Conservation (phyloP, 345 rosid genomes). For the Citrus hindsii region DNA sequence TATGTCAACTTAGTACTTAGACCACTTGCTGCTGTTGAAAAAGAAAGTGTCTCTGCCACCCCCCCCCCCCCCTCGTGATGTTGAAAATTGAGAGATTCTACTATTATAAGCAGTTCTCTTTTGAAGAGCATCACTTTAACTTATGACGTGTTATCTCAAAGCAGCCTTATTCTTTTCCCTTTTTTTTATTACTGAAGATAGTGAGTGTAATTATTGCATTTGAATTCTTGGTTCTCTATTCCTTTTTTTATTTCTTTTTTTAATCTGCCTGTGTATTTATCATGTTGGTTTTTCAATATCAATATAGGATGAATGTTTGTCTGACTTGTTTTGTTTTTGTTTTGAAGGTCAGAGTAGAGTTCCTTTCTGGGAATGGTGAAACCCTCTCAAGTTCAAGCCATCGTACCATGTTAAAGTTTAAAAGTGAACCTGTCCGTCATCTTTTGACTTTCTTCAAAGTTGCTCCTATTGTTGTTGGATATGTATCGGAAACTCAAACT, state of each 20-base stretch:
- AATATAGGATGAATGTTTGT: background rate
- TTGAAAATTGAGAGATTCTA: background rate
- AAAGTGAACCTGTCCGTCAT: constrained; percentile 67
- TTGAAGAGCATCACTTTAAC: background rate
- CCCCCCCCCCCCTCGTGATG: background rate
- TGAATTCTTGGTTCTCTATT: background rate
- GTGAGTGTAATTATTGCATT: background rate
- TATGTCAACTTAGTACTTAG: background rate
- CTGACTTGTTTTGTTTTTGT: constrained; percentile 5
- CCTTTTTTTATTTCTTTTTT: too few relatives aligned
- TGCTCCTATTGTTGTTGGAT: constrained; percentile 73
- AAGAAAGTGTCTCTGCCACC: accelerated
- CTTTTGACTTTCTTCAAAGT: constrained; percentile 59
- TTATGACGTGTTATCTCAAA: background rate
- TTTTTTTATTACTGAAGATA: background rate
- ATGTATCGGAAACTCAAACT: constrained; percentile 69
- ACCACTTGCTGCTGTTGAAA: background rate
- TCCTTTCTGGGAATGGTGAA: constrained; percentile 58
- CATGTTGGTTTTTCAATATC: background rate
- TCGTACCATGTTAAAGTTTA: constrained; percentile 74
- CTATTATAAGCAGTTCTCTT: background rate
- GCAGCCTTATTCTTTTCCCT: background rate
- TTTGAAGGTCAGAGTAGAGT: constrained; percentile 74
- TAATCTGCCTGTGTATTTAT: background rate
- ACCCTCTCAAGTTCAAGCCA: constrained; percentile 53